These are phyloP conservation scores for Beauveria asiatica DNA, from an alignment of 2,329 filamentous ascomycete species.

Conservation along the genomic window DNA sequence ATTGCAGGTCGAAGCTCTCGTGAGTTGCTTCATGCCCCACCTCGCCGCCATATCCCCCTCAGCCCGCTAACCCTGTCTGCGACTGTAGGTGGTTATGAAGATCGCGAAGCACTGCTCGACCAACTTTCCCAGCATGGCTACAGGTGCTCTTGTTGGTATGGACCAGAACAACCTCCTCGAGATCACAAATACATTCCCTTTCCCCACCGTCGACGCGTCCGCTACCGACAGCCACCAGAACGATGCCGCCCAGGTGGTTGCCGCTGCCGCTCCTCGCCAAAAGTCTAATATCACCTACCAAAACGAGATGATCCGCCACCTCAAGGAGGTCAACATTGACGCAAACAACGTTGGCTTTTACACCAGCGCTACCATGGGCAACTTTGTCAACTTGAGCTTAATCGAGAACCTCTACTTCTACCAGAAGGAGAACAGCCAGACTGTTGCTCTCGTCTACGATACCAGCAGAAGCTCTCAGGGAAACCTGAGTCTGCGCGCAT, in stretches of 20 bases:
- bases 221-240: constrained; percentile 65
- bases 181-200: constrained; percentile 91
- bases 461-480: constrained; percentile 92
- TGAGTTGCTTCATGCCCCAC: constrained; percentile 43
- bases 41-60: constrained; percentile 19
- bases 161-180: constrained; percentile 74
- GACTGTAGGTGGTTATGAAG: constrained; percentile 78
- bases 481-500: constrained; percentile 79
- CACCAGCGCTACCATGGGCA: constrained; percentile 96
- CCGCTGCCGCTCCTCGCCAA: constrained; percentile 81
- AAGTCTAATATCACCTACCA: constrained; percentile 87
- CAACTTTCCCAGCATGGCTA: constrained; percentile 80
- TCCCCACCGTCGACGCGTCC: constrained; percentile 71
- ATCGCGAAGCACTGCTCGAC: constrained; percentile 92
- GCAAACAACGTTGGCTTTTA: constrained; percentile 99
- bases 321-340: constrained; percentile 96
- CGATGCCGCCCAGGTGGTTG: constrained; percentile 58
- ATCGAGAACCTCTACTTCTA: constrained; percentile 98
- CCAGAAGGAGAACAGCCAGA: constrained; percentile 88
- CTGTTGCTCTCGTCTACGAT: constrained; percentile 86
- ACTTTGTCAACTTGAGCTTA: constrained; percentile 90
- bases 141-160: constrained; percentile 88
- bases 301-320: constrained; percentile 92
- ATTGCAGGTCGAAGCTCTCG: constrained; percentile 91
- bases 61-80: constrained; percentile 13